phyloP scores from a whole-genome alignment of 768 basidiomycete species.

The Galerina marginata region DNA sequence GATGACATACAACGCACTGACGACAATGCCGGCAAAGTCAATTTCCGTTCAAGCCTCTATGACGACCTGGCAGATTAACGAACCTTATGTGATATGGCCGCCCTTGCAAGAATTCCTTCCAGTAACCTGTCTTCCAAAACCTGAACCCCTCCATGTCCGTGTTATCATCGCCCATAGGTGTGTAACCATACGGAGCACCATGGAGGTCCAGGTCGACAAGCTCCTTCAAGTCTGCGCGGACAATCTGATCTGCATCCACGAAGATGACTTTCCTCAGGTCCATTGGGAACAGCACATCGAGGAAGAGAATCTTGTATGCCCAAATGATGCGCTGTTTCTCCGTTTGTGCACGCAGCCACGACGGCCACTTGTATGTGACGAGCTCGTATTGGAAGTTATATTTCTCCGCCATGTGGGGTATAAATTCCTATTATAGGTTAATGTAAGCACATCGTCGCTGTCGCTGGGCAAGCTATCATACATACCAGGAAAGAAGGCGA shows the following conservation, averaged over 20 bases:
- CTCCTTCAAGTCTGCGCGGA: constrained; percentile 94
- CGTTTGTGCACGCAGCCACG: constrained; percentile 94
- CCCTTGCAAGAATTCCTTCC: constrained; percentile 87
- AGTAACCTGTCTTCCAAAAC: constrained; percentile 98
- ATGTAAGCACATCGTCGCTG: neutral
- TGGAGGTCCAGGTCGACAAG: constrained; percentile 92
- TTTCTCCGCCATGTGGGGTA: constrained; percentile 88
- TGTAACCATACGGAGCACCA: constrained; percentile 93
- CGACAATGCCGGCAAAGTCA: neutral
- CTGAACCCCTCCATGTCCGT: constrained; percentile 96
- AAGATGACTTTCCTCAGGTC: constrained; percentile 99
- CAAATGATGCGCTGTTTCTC: constrained; percentile 99
- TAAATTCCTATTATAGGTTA: constrained; percentile 71
- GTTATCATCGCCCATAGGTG: constrained; percentile 97
- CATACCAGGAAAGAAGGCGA: constrained; percentile 94
- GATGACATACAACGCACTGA: constrained; percentile 92
- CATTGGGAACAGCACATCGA: constrained; percentile 99
- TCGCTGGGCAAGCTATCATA: constrained; percentile 10
- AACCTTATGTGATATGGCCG: constrained; percentile 95
- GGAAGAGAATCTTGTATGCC: constrained; percentile 99
- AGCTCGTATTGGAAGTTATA: constrained; percentile 97
- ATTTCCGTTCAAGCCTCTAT: constrained; percentile 6
- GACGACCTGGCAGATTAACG: constrained; percentile 20
- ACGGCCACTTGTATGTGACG: constrained; percentile 99
- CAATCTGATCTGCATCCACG: constrained; percentile 97